A percentile compares a stretch with the other conserved stretches of the same genome.
These are phyloP conservation scores for Coleophoma crateriformis DNA, from an alignment of 2,329 filamentous ascomycete genomes.

Conservation along the genomic window DNA sequence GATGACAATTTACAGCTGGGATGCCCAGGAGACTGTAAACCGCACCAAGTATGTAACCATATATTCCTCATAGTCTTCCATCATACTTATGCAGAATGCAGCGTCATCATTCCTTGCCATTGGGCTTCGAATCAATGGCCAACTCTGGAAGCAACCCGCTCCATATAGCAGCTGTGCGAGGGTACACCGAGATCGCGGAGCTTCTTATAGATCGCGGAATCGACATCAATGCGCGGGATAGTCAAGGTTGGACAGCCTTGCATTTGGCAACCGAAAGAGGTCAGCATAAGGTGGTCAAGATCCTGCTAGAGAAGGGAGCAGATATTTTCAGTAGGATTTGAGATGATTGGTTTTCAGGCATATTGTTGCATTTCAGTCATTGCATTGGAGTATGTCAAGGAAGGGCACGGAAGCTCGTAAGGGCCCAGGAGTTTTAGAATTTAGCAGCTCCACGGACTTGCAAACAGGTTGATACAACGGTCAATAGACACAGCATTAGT, in stretches of 20 bases:
- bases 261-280: neutral
- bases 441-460: no score
- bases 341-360: neutral
- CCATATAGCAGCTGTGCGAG: slow-evolving; percentile 2
- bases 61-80: neutral
- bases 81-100: neutral
- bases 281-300: neutral
- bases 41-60: neutral
- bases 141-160: slow-evolving; percentile 2
- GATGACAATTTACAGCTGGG: neutral
- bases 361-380: neutral
- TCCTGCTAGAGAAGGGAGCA: neutral
- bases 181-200: slow-evolving; percentile 1
- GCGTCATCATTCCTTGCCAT: neutral
- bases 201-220: neutral
- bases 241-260: neutral
- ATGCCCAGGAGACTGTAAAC: neutral
- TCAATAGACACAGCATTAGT: no score
- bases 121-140: neutral
- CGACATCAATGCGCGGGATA: neutral
- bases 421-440: no score
- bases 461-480: no score
- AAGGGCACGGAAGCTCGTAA: no score
- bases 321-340: neutral
- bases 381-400: neutral